These are phyloP conservation scores for Meyerozyma elateridarum DNA, from an alignment of 1,139 yeast species.

Conservation along the genomic window DNA sequence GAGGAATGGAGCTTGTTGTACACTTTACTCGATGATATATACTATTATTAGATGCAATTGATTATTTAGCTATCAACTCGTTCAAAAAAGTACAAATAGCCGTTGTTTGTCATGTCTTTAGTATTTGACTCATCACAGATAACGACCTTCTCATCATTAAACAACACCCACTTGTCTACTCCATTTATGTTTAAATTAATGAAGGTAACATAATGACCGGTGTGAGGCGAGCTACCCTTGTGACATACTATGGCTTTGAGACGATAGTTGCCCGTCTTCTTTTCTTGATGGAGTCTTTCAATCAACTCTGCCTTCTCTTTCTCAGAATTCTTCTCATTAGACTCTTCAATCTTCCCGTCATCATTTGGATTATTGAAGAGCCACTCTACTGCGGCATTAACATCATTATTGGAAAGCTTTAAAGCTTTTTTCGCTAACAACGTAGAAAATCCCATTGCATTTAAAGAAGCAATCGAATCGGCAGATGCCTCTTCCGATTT, in stretches of 20 bases:
- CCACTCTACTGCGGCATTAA: constrained; percentile 87
- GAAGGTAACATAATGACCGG: constrained; percentile 94
- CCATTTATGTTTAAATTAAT: constrained; percentile 42
- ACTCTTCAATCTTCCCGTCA: constrained; percentile 35
- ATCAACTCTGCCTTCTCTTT: constrained; percentile 20
- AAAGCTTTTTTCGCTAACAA: constrained; percentile 69
- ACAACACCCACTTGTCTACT: constrained; percentile 68
- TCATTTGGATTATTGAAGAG: constrained; percentile 74
- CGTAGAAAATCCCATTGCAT: constrained; percentile 73
- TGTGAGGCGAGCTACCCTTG: constrained; percentile 89
- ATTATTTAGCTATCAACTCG: background rate
- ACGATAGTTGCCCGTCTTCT: constrained; percentile 28
- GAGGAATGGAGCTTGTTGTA: too few species aligned
- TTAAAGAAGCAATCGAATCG: constrained; percentile 47
- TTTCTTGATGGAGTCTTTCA: constrained; percentile 14
- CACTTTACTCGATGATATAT: too few species aligned
- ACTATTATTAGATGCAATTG: background rate
- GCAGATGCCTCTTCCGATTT: constrained; percentile 19
- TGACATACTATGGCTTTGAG: constrained; percentile 82
- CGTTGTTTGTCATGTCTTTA: constrained; percentile 58
- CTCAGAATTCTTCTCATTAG: constrained; percentile 13
- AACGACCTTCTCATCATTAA: constrained; percentile 92
- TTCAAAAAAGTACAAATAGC: constrained; percentile 55
- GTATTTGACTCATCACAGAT: constrained; percentile 57
- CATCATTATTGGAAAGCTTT: constrained; percentile 49